Conservation (phyloP, 2,329 filamentous ascomycete genomes). For the Calonectria henricotiae region DNA sequence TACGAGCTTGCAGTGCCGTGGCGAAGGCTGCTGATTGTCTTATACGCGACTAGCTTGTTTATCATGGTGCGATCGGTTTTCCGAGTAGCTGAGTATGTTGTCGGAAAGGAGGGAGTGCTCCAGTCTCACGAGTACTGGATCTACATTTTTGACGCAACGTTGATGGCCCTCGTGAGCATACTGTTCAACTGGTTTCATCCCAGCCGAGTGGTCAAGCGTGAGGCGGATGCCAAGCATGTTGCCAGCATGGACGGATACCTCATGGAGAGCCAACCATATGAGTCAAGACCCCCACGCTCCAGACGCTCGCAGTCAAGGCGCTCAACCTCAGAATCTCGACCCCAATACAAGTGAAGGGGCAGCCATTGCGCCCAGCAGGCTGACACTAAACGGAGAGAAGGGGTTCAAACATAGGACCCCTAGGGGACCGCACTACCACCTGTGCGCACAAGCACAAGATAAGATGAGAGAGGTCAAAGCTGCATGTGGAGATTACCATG, state of each 20-base stretch:
- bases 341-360: slow-evolving; percentile 32
- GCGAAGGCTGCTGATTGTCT: slow-evolving; percentile 53
- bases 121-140: slow-evolving; percentile 57
- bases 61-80: slow-evolving; percentile 63
- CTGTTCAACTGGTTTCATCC: slow-evolving; percentile 53
- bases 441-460: slow-evolving; percentile 12
- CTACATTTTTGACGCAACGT: slow-evolving; percentile 59
- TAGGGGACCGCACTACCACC: slow-evolving; percentile 1
- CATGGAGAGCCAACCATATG: slow-evolving; percentile 47
- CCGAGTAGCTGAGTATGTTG: slow-evolving; percentile 62
- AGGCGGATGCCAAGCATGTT: slow-evolving; percentile 43
- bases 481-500: slow-evolving; percentile 22
- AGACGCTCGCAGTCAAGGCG: slow-evolving; percentile 20
- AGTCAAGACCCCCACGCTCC: slow-evolving; percentile 30
- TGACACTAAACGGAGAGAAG: slow-evolving; percentile 1
- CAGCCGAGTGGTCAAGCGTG: slow-evolving; percentile 49
- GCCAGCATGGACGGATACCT: slow-evolving; percentile 48
- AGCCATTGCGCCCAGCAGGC: neutral
- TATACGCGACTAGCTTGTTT: slow-evolving; percentile 53
- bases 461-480: slow-evolving; percentile 10
- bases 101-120: slow-evolving; percentile 56
- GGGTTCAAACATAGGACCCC: slow-evolving; percentile 10
- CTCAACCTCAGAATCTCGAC: slow-evolving; percentile 18
- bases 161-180: slow-evolving; percentile 55
- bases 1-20: slow-evolving; percentile 51